Base-by-base conservation (phyloP, 805 yeast genomes). In the Candida coquimbonensis region DNA sequence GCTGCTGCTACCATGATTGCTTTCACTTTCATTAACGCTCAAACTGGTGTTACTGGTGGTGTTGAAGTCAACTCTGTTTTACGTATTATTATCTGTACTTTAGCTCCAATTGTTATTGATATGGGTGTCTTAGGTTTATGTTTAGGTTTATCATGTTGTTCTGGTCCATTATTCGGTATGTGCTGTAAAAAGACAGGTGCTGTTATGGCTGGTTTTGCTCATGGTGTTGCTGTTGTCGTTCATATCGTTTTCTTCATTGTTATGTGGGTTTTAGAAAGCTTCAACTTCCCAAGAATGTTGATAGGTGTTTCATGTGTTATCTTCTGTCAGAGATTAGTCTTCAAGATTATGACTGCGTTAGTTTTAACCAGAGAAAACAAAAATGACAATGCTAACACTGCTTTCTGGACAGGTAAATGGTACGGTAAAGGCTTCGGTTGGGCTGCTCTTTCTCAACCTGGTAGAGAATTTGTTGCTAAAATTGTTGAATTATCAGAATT, bases 341-440 rank as follows among this genome's bases (percentile, higher is more conserved):
- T 91, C 78, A 89, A 89, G 74, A 64, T 83, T 58, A 73, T 93
- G 74, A 87, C 96, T 11, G 72, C 83, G 44, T 67, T 80, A 54
- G 71, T 82, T 67, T 74, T 95, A 63, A 87, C 97, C 44, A 82
- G 99, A 74, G 99, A 93, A 72, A 89, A 89, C 75, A 88, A 88
- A 81, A 87, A 86, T 59, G 97, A 91, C 69, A 87, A 83, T 63
- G 75, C 98, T 34, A 93, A 93, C 73, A 85, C 95, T 57, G 98
- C 99, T 27, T 93, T 95, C 95, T 93, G 99, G 99, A 87, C 96
- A 48, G 99, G 99, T 77, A 90, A 89, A 70, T 93, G 99, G 99
- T 89, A 90, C 67, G 93, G 95, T 49, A 75, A 87, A 49, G 93
- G 96, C 62, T 70, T 91, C 68, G 99, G 98, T 49, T 81, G 83